A percentile compares a stretch with the other conserved stretches of the same genome.
These are phyloP conservation scores for Talaromyces borbonicus DNA, from an alignment of 495 filamentous ascomycete genomes.

Conservation along the genomic window DNA sequence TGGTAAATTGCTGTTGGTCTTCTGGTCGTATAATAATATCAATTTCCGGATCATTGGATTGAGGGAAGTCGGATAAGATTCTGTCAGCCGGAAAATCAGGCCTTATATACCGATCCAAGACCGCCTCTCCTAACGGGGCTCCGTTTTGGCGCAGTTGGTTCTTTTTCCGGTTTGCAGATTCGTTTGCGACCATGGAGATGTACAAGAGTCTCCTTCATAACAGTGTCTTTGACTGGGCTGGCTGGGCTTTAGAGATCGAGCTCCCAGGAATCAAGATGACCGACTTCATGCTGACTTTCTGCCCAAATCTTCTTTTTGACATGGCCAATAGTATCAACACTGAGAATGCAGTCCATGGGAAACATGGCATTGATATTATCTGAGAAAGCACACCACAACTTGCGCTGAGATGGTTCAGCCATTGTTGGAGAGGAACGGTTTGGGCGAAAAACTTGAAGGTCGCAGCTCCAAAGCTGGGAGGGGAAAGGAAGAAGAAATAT, in stretches of 20 bases:
- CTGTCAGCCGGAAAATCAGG: too few relatives aligned
- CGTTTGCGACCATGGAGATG: slow-evolving; percentile 3
- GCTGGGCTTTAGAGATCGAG: slow-evolving; percentile 5
- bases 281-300: neutral
- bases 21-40: slow-evolving; percentile 7
- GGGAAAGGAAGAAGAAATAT: too few relatives aligned
- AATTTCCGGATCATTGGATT: slow-evolving; percentile 1
- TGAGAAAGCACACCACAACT: slow-evolving; percentile 6
- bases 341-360: neutral
- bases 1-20: slow-evolving; percentile 1
- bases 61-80: slow-evolving; percentile 7
- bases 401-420: slow-evolving; percentile 5
- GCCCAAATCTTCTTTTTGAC: neutral
- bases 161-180: too few relatives aligned
- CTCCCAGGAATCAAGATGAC: neutral
- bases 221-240: slow-evolving; percentile 1
- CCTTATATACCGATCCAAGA: too few relatives aligned
- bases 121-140: too few relatives aligned
- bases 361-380: slow-evolving; percentile 1
- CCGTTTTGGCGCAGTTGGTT: too few relatives aligned
- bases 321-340: slow-evolving; percentile 6
- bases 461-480: too few relatives aligned
- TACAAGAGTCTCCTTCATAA: slow-evolving; percentile 2
- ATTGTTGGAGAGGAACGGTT: slow-evolving; percentile 1
- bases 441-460: slow-evolving; percentile 2